phyloP scores from a whole-genome alignment of 192 early-diverging fungal species.

The Rhizophagus clarus region DNA sequence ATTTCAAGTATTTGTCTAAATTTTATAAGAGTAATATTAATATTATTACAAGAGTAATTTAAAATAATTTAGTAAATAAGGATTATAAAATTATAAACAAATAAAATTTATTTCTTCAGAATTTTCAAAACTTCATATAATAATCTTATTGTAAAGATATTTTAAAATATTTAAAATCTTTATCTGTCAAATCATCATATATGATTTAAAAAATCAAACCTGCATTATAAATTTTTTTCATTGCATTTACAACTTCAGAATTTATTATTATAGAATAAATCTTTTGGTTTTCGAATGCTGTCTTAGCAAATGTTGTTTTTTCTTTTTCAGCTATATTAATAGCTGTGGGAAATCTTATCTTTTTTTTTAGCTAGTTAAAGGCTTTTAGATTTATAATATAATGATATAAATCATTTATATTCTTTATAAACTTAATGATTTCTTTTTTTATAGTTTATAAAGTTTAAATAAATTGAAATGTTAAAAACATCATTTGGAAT shows the following conservation, averaged over 20 bases:
- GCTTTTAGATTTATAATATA: neutral
- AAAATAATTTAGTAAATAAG: neutral
- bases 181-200: neutral
- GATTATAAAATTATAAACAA: neutral
- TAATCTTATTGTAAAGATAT: neutral
- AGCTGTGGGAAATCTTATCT: slow-evolving; percentile 5
- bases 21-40: neutral
- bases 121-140: slow-evolving; percentile 10
- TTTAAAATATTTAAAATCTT: neutral
- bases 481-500: neutral
- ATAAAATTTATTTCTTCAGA: neutral
- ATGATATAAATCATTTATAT: neutral
- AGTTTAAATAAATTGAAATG: neutral
- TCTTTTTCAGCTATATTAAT: neutral
- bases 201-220: neutral
- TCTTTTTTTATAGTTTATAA: neutral
- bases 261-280: neutral
- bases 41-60: neutral
- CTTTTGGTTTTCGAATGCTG: neutral
- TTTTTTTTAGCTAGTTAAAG: neutral
- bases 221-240: neutral
- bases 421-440: neutral
- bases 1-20: neutral
- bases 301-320: neutral
- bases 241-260: neutral